Evolutionary conservation across 768 basidiomycete genomes (phyloP), one percentile per base, ranked within the genome.

Genomic region (Tylopilus subfusipes): DNA sequence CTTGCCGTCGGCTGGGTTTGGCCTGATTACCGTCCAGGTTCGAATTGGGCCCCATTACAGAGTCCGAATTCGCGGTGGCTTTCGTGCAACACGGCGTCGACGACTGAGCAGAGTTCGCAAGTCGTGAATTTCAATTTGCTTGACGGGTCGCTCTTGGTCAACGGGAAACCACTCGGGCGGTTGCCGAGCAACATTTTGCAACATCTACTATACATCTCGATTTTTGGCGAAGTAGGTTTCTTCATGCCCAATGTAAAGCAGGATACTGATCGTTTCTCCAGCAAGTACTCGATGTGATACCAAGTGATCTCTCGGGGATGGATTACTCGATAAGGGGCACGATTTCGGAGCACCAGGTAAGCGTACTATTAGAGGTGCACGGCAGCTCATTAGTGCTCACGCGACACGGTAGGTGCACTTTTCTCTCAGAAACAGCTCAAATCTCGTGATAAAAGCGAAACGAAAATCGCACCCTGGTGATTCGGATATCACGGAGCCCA

Each of bases 131-230:
- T 60, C 12, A 65, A 71, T 36, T 5, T 67, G 13, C 48, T 69
- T 1, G 60, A 66, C 25, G 69, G 69, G 4, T 48, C 58, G 1
- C 57, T 71, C 10, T 50, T 72, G 42, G 60, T 71, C 5, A 56
- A 68, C 11, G 68, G 67, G 12, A 65, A 60, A 42, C 58, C 63
- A 0, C 24, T 70, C 7, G 67, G 60, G 0, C 56, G 60, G 27
- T 56, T 71, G 5, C 69, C 70, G 0, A 25, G 27, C 8, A 44
- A 18, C 4, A 59, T 70, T 24, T 42, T 44, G 40, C 45, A 30
- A 3, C 67, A 64, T 42, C 48, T 63, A 3, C 50, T 56, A 0
- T 71, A 71, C 40, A 48, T 18, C 19, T 39, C 48, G 0, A 42
- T 72, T 2, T 67, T 70, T 52, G 58, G 59, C 12, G 42, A 56